phyloP scores from a whole-genome alignment of 208 protist species.

The Leptomonas pyrrhocoris region DNA sequence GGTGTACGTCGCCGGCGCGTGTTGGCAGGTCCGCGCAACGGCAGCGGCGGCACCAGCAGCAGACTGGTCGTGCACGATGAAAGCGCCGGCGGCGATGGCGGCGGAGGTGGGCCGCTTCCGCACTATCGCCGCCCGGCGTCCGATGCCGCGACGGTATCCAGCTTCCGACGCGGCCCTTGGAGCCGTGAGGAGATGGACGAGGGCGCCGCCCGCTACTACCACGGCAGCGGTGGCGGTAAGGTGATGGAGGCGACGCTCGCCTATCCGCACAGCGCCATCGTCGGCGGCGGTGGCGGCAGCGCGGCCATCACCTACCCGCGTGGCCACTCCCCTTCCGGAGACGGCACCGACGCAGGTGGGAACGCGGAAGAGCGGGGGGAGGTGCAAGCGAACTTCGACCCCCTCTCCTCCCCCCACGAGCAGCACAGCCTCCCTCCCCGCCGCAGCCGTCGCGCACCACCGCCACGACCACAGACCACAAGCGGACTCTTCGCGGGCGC shows the following conservation, averaged over 20 bases:
- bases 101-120: not conserved
- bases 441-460: not conserved
- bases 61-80: not conserved
- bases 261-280: too few species aligned
- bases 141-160: constrained; percentile 2
- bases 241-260: not conserved
- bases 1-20: constrained; percentile 9
- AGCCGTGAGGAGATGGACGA: not conserved
- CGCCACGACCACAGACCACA: not conserved
- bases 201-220: not conserved
- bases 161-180: not conserved
- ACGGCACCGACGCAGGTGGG: too few species aligned
- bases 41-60: not conserved
- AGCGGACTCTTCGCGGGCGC: not conserved
- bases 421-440: not conserved
- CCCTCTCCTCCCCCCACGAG: not conserved
- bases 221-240: not conserved
- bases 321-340: not conserved
- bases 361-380: not conserved
- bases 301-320: not conserved
- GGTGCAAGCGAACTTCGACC: not conserved
- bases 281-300: not conserved
- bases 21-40: not conserved
- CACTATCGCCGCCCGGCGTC: constrained; percentile 1
- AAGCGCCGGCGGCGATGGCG: not conserved